These are phyloP conservation scores for Ophiostoma australiae DNA, from an alignment of 2,329 filamentous ascomycete genomes.

Conservation along the genomic window DNA sequence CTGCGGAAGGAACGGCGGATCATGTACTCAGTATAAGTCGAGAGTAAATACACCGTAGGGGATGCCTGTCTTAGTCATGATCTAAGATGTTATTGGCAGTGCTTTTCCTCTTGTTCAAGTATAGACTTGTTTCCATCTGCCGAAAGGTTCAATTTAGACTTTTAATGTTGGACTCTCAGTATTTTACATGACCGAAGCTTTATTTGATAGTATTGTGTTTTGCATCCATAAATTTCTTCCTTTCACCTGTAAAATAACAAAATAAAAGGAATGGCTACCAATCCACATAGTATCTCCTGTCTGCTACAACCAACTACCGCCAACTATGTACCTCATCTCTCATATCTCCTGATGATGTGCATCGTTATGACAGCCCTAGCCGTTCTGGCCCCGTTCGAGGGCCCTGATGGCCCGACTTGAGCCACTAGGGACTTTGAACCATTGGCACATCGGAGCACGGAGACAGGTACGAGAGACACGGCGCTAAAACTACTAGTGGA, in stretches of 20 bases:
- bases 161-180: too few relatives aligned
- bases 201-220: too few relatives aligned
- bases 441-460: constrained; percentile 7
- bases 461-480: constrained; percentile 2
- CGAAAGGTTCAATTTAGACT: not conserved
- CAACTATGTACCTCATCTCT: not conserved
- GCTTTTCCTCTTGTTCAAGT: not conserved
- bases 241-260: too few relatives aligned
- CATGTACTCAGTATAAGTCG: not conserved
- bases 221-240: too few relatives aligned
- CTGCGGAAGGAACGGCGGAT: not conserved
- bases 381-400: constrained; percentile 6
- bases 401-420: constrained; percentile 9
- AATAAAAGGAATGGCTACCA: too few relatives aligned
- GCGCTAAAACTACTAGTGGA: not conserved
- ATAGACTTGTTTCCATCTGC: not conserved
- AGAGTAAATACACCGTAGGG: not conserved
- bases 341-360: not conserved
- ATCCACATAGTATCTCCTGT: not conserved
- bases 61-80: not conserved
- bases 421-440: not conserved
- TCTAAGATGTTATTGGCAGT: not conserved
- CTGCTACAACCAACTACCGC: not conserved
- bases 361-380: constrained; percentile 5
- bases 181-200: too few relatives aligned